These are phyloP conservation scores for Aurifilum marmelostoma DNA, from an alignment of 2,329 filamentous ascomycete species.

Conservation along the genomic window DNA sequence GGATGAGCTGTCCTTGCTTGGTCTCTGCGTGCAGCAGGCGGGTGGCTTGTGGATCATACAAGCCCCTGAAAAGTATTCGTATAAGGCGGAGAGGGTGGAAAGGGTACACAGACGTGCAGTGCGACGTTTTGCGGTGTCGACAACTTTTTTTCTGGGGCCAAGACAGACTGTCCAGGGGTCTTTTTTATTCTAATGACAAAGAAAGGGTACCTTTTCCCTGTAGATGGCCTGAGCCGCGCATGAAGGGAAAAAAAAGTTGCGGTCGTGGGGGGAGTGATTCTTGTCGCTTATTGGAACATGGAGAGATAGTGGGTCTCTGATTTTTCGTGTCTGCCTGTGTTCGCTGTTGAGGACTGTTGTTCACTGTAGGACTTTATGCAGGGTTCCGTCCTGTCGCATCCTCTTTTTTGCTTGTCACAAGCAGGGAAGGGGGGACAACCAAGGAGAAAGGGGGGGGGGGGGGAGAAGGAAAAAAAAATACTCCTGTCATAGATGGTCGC, in stretches of 20 bases:
- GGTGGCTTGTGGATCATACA: neutral
- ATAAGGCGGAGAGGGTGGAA: neutral
- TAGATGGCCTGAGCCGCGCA: constrained; percentile 26
- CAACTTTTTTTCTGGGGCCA: neutral
- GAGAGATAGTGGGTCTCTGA: constrained; percentile 6
- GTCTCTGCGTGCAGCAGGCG: neutral
- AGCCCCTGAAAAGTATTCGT: neutral
- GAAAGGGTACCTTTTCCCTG: constrained; percentile 8
- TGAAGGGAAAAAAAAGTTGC: constrained; percentile 6
- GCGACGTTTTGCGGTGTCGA: constrained; percentile 6
- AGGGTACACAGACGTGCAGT: neutral
- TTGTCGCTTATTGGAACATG: neutral
- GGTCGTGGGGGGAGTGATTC: neutral
- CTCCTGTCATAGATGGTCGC: neutral
- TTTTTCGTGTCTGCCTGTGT: neutral
- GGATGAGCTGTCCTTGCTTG: constrained; percentile 23
- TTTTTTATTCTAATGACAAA: constrained; percentile 10
- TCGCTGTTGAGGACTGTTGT: too few species aligned
- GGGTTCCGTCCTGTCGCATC: neutral
- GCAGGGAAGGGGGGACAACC: too few species aligned
- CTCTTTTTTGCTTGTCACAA: neutral
- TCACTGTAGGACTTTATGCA: neutral
- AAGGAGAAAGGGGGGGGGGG: too few species aligned
- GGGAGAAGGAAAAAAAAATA: neutral
- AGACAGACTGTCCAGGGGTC: constrained; percentile 17